Conservation (phyloP, 805 yeast genomes). For the Zygoascus ofunaensis region DNA sequence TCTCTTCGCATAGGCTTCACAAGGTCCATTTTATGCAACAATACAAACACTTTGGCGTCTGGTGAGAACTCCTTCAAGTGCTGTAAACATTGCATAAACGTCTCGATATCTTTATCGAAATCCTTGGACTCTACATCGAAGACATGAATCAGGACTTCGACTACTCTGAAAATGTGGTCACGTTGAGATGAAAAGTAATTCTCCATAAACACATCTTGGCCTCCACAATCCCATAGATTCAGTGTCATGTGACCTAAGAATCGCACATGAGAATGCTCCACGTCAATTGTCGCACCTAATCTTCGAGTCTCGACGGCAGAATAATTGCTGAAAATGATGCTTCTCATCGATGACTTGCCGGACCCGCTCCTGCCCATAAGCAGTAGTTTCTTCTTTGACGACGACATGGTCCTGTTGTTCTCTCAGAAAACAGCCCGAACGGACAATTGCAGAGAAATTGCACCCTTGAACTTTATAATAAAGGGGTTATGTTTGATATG, state of each 20-base stretch:
- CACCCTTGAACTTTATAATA: no score
- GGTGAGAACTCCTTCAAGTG: slow-evolving; percentile 81
- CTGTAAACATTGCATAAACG: slow-evolving; percentile 73
- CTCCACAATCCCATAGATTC: slow-evolving; percentile 95
- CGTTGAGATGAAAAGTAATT: slow-evolving; percentile 81
- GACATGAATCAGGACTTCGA: slow-evolving; percentile 90
- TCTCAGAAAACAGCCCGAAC: no score
- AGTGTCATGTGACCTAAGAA: slow-evolving; percentile 92
- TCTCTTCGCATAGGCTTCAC: slow-evolving; percentile 80
- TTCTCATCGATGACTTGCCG: slow-evolving; percentile 95
- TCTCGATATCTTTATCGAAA: slow-evolving; percentile 86
- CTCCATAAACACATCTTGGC: slow-evolving; percentile 91
- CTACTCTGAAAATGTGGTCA: slow-evolving; percentile 90
- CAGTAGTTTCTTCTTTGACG: slow-evolving; percentile 42
- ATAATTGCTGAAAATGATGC: slow-evolving; percentile 89
- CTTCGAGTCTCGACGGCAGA: slow-evolving; percentile 95
- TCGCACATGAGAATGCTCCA: slow-evolving; percentile 91
- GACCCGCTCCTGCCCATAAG: slow-evolving; percentile 92
- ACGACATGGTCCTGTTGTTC: neutral
- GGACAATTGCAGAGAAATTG: no score
- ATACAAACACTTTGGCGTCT: slow-evolving; percentile 80
- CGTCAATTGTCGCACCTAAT: slow-evolving; percentile 94
- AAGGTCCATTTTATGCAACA: slow-evolving; percentile 92
- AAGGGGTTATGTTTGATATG: no score
- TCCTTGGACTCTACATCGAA: slow-evolving; percentile 93